These are phyloP conservation scores for barrel medic (Medicago truncatula) DNA, from an alignment of 306 rosid species.

Conservation along the genomic window MtrunA17r5.0-ANR NC_053043.1:7363001-7363500, in stretches of 20 bases:
- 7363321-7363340: conserved; percentile 73
- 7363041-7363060: conserved; percentile 94
- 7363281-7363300: conserved; percentile 79
- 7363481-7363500: not conserved
- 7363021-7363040: conserved; percentile 85
- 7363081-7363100: conserved; percentile 85
- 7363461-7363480: conserved; percentile 8
- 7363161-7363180: conserved; percentile 89
- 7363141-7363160: conserved; percentile 95
- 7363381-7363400: conserved; percentile 40
- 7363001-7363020: conserved; percentile 87
- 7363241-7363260: conserved; percentile 76
- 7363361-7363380: conserved; percentile 63
- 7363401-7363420: conserved; percentile 26
- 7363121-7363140: conserved; percentile 92
- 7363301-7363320: conserved; percentile 86
- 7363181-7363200: conserved; percentile 80
- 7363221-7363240: conserved; percentile 85
- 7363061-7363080: conserved; percentile 80
- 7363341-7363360: conserved; percentile 91
- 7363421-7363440: conserved; percentile 39
- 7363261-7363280: conserved; percentile 84
- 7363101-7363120: conserved; percentile 77
- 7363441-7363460: conserved; percentile 17
- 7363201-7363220: conserved; percentile 87